phyloP scores from a whole-genome alignment of 352 stramenopile species.

The Phytopythium vexans region DNA sequence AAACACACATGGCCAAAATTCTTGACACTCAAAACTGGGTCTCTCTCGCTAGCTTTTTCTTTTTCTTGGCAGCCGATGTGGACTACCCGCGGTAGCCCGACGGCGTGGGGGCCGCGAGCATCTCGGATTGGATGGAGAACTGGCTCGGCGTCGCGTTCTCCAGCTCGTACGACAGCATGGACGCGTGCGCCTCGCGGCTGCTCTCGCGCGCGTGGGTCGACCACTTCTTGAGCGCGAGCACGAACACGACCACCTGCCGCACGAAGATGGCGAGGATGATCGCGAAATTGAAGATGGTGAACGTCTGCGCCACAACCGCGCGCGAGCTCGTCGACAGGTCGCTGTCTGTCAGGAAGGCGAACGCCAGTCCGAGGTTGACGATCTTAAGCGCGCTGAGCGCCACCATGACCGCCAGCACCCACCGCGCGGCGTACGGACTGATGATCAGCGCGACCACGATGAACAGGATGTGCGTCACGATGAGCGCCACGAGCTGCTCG shows the following conservation, averaged over 20 bases:
- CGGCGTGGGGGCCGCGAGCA: conserved; percentile 1
- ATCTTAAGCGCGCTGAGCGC: conserved; percentile 41
- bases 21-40: not conserved
- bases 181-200: not conserved
- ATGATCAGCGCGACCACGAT: conserved; percentile 46
- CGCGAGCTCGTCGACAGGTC: conserved; percentile 30
- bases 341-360: conserved; percentile 54
- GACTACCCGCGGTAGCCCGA: conserved; percentile 4
- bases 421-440: conserved; percentile 38
- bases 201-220: conserved; percentile 17
- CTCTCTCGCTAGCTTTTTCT: not conserved
- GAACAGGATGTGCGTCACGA: conserved; percentile 52
- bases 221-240: conserved; percentile 50
- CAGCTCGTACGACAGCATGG: conserved; percentile 6
- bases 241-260: conserved; percentile 55
- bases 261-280: conserved; percentile 56
- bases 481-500: conserved; percentile 46
- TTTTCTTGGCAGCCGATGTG: too few relatives aligned
- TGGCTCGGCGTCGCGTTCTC: conserved; percentile 7
- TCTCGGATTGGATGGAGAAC: conserved; percentile 8
- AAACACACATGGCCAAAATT: not conserved
- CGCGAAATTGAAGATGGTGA: conserved; percentile 58
- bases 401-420: conserved; percentile 31
- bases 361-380: conserved; percentile 47
- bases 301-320: conserved; percentile 38